Percentiles rank a stretch among this genome's conserved stretches.
Conservation (phyloP, 371 early-diverging fungal species). For the Haplosporangium sp. region DNA sequence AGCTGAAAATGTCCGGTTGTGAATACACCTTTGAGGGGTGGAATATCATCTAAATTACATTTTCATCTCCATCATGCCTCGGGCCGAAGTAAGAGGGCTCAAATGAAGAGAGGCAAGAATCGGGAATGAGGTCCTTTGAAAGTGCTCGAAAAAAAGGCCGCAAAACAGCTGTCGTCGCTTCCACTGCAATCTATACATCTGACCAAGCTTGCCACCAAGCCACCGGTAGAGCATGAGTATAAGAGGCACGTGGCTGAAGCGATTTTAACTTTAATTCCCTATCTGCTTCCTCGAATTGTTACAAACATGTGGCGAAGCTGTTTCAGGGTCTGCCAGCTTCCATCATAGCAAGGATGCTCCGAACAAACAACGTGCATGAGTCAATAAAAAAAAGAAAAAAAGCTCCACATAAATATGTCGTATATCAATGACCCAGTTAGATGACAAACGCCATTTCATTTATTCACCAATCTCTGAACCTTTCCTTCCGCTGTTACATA, state of each 20-base stretch:
- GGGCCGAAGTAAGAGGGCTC: too few species aligned
- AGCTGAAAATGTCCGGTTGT: not conserved
- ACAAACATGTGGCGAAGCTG: constrained; percentile 23
- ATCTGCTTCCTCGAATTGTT: constrained; percentile 11
- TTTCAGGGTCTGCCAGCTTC: not conserved
- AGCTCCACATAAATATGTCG: constrained; percentile 10
- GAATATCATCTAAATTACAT: not conserved
- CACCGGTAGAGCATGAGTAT: too few species aligned
- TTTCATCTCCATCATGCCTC: not conserved
- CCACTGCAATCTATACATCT: constrained; percentile 14
- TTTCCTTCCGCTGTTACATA: too few species aligned
- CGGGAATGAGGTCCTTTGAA: not conserved
- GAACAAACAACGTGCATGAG: not conserved
- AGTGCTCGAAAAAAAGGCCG: not conserved
- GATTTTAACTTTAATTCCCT: not conserved
- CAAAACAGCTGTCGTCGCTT: not conserved
- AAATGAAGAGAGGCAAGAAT: not conserved
- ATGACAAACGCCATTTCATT: too few species aligned
- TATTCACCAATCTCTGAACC: too few species aligned
- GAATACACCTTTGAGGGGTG: not conserved
- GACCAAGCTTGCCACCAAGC: not conserved
- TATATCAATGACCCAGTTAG: too few species aligned
- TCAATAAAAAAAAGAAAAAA: too few species aligned
- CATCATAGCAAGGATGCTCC: too few species aligned
- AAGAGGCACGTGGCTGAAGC: not conserved